These are phyloP conservation scores for Calycina herbarum DNA, from an alignment of 2,329 filamentous ascomycete genomes.

Conservation along the genomic window DNA sequence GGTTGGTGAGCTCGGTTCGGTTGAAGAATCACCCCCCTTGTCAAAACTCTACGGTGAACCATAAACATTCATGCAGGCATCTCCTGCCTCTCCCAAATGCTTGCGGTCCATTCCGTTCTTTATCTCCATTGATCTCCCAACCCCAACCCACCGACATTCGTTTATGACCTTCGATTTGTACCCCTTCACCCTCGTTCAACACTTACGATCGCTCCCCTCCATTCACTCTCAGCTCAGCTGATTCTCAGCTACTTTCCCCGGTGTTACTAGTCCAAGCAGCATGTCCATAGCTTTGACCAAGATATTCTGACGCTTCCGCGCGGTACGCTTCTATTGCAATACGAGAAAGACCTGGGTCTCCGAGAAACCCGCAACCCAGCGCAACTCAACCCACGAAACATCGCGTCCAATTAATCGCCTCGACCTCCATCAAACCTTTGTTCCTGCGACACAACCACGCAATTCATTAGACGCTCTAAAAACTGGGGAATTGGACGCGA, in stretches of 20 bases:
- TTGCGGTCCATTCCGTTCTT: background rate
- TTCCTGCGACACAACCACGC: slow-evolving; percentile 4
- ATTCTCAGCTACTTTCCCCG: background rate
- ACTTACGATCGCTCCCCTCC: background rate
- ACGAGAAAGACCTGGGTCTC: background rate
- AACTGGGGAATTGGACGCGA: slow-evolving; percentile 12
- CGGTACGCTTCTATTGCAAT: slow-evolving; percentile 2
- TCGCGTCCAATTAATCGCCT: slow-evolving; percentile 12
- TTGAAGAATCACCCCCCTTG: background rate
- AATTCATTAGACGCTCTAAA: slow-evolving; percentile 4
- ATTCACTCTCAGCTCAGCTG: slow-evolving; percentile 3
- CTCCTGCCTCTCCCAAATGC: background rate
- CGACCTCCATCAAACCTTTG: background rate
- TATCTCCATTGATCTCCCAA: slow-evolving; percentile 5
- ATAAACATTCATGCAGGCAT: background rate
- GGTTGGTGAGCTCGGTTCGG: no score
- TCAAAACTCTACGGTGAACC: slow-evolving; percentile 1
- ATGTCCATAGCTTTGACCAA: slow-evolving; percentile 4
- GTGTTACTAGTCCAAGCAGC: slow-evolving; percentile 4
- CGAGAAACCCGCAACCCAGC: slow-evolving; percentile 5
- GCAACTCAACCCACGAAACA: slow-evolving; percentile 4
- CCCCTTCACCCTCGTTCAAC: background rate
- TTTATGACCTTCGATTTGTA: slow-evolving; percentile 1
- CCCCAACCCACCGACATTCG: slow-evolving; percentile 1
- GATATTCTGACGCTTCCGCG: slow-evolving; percentile 12